These are phyloP conservation scores for Mesembryanthemum crystallinum DNA, from an alignment of 148 eudicot genomes.

Conservation along the genomic window DNA sequence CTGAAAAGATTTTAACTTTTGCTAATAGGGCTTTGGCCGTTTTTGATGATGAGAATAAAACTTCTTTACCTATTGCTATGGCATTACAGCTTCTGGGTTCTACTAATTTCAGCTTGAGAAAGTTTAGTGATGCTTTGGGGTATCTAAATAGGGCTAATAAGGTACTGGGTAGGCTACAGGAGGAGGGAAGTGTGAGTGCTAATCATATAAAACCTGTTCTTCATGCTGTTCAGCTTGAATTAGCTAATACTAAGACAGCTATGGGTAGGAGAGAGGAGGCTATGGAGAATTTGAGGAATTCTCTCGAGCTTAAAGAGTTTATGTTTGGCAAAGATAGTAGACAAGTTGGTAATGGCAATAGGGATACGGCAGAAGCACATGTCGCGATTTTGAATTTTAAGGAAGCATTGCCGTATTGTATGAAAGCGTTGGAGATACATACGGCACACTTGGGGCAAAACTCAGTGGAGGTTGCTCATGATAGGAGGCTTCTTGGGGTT, in stretches of 20 bases:
- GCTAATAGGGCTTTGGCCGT: conserved; percentile 68
- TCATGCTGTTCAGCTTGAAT: conserved; percentile 81
- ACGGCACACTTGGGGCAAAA: conserved; percentile 53
- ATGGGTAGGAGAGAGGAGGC: conserved; percentile 95
- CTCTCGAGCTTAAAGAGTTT: conserved; percentile 69
- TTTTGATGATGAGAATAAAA: conserved; percentile 41
- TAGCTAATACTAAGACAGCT: conserved; percentile 73
- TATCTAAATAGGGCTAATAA: conserved; percentile 81
- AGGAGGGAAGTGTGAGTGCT: conserved; percentile 36
- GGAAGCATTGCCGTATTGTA: conserved; percentile 68
- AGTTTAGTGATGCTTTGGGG: conserved; percentile 76
- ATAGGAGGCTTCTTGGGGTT: conserved; percentile 75
- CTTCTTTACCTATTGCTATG: conserved; percentile 71
- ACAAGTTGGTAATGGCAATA: conserved; percentile 75
- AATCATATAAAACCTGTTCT: conserved; percentile 58
- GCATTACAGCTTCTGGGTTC: conserved; percentile 83
- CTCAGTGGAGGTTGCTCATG: conserved; percentile 89
- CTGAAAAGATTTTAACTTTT: conserved; percentile 58
- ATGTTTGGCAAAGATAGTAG: conserved; percentile 61
- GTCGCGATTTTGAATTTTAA: conserved; percentile 67
- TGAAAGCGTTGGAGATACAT: conserved; percentile 80
- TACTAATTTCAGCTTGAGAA: conserved; percentile 51
- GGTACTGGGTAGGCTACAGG: conserved; percentile 48
- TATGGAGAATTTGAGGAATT: conserved; percentile 51
- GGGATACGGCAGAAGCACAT: conserved; percentile 84